phyloP scores from a whole-genome alignment of 768 basidiomycete genomes.

The Tylopilus plumbeoviolaceoides region DNA sequence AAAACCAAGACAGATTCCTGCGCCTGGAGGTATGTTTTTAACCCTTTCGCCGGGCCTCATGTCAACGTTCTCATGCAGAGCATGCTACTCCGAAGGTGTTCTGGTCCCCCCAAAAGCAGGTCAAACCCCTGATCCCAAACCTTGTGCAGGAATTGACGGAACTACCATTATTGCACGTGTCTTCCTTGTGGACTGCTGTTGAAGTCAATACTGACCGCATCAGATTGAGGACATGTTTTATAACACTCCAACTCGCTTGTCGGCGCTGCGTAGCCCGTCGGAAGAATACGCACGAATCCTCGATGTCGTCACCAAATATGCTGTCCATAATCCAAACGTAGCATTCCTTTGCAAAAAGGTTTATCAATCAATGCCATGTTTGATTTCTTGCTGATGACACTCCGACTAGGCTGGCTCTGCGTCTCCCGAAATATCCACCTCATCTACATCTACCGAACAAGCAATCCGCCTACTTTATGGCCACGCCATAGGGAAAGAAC shows the following conservation, averaged over 20 bases:
- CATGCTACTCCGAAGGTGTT: constrained; percentile 74
- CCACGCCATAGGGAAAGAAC: constrained; percentile 71
- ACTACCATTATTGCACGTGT: constrained; percentile 75
- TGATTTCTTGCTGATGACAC: constrained; percentile 4
- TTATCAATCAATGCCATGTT: background rate
- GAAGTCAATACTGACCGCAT: background rate
- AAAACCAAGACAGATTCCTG: constrained; percentile 79
- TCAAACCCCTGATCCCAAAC: constrained; percentile 70
- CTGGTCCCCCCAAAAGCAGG: constrained; percentile 70
- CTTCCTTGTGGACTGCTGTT: background rate
- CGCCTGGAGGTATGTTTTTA: constrained; percentile 82
- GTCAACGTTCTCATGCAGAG: constrained; percentile 43
- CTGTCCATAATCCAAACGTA: constrained; percentile 86
- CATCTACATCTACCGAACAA: constrained; percentile 58
- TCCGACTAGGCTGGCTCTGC: constrained; percentile 58
- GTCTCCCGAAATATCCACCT: constrained; percentile 78
- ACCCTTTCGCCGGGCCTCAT: background rate
- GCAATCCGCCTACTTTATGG: constrained; percentile 83
- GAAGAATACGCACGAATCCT: constrained; percentile 92
- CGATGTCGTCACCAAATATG: constrained; percentile 90
- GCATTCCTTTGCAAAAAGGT: constrained; percentile 94
- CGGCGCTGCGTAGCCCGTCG: constrained; percentile 76
- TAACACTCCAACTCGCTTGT: constrained; percentile 83
- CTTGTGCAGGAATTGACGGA: constrained; percentile 92
- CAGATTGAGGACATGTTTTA: constrained; percentile 97